These are phyloP conservation scores for Aspergillus fijiensis DNA, from an alignment of 2,329 filamentous ascomycete species.

Conservation along the genomic window DNA sequence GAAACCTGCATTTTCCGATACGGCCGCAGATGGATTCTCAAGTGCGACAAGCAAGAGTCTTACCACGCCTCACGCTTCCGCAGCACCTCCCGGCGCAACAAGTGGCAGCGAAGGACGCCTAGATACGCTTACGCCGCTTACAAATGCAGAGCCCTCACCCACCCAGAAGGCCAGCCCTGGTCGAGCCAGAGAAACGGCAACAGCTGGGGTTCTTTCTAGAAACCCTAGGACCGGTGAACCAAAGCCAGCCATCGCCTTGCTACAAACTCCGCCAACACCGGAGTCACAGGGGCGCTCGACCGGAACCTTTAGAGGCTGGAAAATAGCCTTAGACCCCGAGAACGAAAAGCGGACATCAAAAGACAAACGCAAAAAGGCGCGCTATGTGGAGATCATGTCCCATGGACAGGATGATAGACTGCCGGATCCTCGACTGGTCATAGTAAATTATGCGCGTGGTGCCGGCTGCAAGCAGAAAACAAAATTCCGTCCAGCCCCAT, in stretches of 20 bases:
- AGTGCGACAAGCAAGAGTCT: constrained; percentile 71
- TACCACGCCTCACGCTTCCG: constrained; percentile 66
- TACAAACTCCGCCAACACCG: constrained; percentile 46
- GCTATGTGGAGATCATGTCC: constrained; percentile 54
- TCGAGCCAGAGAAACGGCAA: constrained; percentile 41
- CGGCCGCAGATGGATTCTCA: constrained; percentile 69
- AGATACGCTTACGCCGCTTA: constrained; percentile 63
- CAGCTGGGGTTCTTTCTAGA: constrained; percentile 30
- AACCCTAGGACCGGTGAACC: constrained; percentile 26
- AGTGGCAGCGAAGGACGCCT: constrained; percentile 54
- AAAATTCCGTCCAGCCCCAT: constrained; percentile 72
- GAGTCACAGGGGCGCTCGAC: constrained; percentile 52
- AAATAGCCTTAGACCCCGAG: constrained; percentile 63
- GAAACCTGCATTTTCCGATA: constrained; percentile 19
- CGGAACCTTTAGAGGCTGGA: constrained; percentile 57
- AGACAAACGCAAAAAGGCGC: constrained; percentile 55
- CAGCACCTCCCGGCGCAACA: constrained; percentile 53
- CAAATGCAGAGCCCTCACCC: constrained; percentile 65
- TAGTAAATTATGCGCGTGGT: constrained; percentile 61
- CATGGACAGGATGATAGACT: constrained; percentile 63
- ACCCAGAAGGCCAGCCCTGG: constrained; percentile 58
- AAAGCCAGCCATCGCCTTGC: constrained; percentile 41
- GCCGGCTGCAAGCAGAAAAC: constrained; percentile 65
- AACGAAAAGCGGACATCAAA: constrained; percentile 59
- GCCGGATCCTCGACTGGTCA: constrained; percentile 76